Conservation (phyloP, 2,329 filamentous ascomycete species). For the Stemphylium vesicarium region DNA sequence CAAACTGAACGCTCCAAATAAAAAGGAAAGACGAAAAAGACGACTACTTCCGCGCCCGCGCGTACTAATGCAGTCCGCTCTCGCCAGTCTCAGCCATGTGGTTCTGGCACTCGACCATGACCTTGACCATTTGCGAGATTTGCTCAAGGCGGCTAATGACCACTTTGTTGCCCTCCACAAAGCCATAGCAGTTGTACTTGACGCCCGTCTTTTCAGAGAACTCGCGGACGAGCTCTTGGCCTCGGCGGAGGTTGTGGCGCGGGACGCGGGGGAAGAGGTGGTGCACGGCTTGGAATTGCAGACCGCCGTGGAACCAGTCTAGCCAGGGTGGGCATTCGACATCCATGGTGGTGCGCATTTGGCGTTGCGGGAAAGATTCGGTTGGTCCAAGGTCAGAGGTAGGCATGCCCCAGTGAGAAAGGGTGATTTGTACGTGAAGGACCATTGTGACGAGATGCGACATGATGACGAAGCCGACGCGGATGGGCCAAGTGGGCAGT, state of each 20-base stretch:
- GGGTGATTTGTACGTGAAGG: constrained; percentile 86
- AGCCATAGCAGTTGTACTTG: constrained; percentile 85
- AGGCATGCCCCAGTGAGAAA: constrained; percentile 94
- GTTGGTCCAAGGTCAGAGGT: constrained; percentile 82
- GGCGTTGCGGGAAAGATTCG: constrained; percentile 88
- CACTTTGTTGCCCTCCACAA: constrained; percentile 80
- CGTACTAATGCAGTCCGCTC: constrained; percentile 36
- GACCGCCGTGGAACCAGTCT: constrained; percentile 85
- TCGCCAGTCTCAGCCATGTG: constrained; percentile 50
- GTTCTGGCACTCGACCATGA: constrained; percentile 47
- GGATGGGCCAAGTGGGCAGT: constrained; percentile 71
- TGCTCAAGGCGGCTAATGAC: constrained; percentile 79
- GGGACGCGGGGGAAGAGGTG: constrained; percentile 85
- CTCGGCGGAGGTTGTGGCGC: constrained; percentile 78
- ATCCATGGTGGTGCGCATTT: constrained; percentile 93
- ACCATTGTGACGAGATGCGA: constrained; percentile 83
- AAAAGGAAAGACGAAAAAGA: neutral
- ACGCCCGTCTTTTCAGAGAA: constrained; percentile 85
- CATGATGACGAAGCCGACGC: constrained; percentile 77
- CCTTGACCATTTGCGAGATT: constrained; percentile 78
- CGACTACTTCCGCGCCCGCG: constrained; percentile 8
- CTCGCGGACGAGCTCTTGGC: constrained; percentile 77
- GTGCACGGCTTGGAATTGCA: constrained; percentile 90
- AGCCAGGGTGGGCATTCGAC: constrained; percentile 86
- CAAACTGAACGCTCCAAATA: neutral